A percentile compares a stretch with the other conserved stretches of the same genome.
Evolutionary conservation across 495 filamentous ascomycete species (phyloP).

Genomic region (Aspergillus avenaceus): DNA sequence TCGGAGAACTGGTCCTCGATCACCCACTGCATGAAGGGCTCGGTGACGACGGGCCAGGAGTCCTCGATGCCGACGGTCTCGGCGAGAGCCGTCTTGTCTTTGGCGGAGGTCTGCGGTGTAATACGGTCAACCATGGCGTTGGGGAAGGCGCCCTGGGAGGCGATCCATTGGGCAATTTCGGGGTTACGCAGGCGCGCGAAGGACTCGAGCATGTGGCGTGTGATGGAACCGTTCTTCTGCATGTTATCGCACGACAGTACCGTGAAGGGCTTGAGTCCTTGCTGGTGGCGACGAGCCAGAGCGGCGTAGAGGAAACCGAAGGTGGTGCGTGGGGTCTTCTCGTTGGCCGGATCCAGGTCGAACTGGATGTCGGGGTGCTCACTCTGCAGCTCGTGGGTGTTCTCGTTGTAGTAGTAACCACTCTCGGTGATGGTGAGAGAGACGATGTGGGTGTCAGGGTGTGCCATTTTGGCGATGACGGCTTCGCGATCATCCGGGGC

Average conservation of each 20-base stretch:
- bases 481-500: slow-evolving; percentile 44
- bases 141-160: slow-evolving; percentile 38
- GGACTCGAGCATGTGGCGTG: slow-evolving; percentile 44
- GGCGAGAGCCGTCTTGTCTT: slow-evolving; percentile 35
- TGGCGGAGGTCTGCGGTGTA: slow-evolving; percentile 39
- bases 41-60: slow-evolving; percentile 44
- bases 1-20: slow-evolving; percentile 46
- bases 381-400: slow-evolving; percentile 43
- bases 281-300: slow-evolving; percentile 32
- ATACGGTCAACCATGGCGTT: slow-evolving; percentile 51
- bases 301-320: slow-evolving; percentile 48
- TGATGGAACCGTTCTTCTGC: slow-evolving; percentile 49
- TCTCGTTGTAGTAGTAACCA: slow-evolving; percentile 51
- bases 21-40: slow-evolving; percentile 50
- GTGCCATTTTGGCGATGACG: slow-evolving; percentile 47
- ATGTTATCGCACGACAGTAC: slow-evolving; percentile 50
- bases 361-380: slow-evolving; percentile 44
- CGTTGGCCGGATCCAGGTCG: slow-evolving; percentile 40
- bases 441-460: slow-evolving; percentile 47
- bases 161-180: slow-evolving; percentile 41
- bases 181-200: slow-evolving; percentile 40
- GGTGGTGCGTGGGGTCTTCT: slow-evolving; percentile 35
- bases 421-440: slow-evolving; percentile 50
- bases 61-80: slow-evolving; percentile 39
- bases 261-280: slow-evolving; percentile 45